Percentiles rank a stretch among this genome's conserved stretches.
phyloP scores from a whole-genome alignment of 2,329 filamentous ascomycete genomes.

The Pseudovirgaria hyperparasitica region DNA sequence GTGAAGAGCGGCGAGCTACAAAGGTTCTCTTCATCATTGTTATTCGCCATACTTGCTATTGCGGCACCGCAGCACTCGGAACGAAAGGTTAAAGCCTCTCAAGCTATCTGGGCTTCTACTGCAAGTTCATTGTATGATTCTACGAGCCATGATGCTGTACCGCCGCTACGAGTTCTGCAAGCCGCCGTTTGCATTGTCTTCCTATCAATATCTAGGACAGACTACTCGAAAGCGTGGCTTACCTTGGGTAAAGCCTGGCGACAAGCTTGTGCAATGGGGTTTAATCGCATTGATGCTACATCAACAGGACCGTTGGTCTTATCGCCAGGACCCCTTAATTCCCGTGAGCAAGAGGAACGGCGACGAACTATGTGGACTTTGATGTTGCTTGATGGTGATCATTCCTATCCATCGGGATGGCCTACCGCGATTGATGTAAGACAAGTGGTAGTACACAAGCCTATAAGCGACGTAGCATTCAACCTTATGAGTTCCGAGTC shows the following conservation, averaged over 20 bases:
- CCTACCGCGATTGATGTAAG: slow-evolving; percentile 15
- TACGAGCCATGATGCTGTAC: slow-evolving; percentile 9
- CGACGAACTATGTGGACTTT: slow-evolving; percentile 19
- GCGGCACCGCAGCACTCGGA: slow-evolving; percentile 13
- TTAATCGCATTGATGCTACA: slow-evolving; percentile 16
- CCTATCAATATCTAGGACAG: slow-evolving; percentile 13
- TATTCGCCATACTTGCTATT: slow-evolving; percentile 17
- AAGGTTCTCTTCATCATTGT: slow-evolving; percentile 10
- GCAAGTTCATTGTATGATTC: slow-evolving; percentile 17
- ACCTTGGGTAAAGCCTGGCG: slow-evolving; percentile 21
- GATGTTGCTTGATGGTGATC: slow-evolving; percentile 16
- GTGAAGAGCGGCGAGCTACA: slow-evolving; percentile 9
- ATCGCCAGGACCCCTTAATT: slow-evolving; percentile 1
- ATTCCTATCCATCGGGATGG: slow-evolving; percentile 17
- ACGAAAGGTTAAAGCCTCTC: slow-evolving; percentile 8
- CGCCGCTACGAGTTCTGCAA: slow-evolving; percentile 14
- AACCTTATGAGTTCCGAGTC: slow-evolving; percentile 9
- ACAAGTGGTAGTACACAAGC: slow-evolving; percentile 20
- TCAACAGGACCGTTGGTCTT: slow-evolving; percentile 1
- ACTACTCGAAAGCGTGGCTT: slow-evolving; percentile 17
- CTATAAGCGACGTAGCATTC: slow-evolving; percentile 12
- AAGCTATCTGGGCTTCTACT: slow-evolving; percentile 16
- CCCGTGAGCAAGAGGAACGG: slow-evolving; percentile 15
- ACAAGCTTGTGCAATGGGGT: slow-evolving; percentile 14
- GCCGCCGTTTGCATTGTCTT: slow-evolving; percentile 13